Evolutionary conservation across 202 grass and related monocot genomes (phyloP), one percentile per base, ranked within the genome.

Genomic region (Carex arenaria): DNA sequence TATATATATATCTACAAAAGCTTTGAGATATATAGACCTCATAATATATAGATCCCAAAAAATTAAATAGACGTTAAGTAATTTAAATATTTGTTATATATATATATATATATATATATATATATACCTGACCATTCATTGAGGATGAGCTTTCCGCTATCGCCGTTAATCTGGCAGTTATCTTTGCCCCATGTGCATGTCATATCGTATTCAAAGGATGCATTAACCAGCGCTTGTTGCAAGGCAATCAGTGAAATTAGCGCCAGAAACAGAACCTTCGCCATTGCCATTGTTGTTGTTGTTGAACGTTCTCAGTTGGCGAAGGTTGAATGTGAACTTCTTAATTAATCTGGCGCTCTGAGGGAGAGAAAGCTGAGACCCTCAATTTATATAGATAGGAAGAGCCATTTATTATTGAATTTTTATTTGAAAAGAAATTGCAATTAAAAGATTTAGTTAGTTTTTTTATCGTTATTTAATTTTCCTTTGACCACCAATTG

Each of bases 121-220:
- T n/a, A n/a, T n/a, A n/a, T 67, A 82, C 80, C 80, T 82, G 80
- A 82, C 80, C 80, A 82, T 63, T 82, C 5, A 49, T 82, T 82
- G 13, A 82, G 80, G 63, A 20, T 68, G 45, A 82, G 80, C 43
- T 64, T 53, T n/a, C 20, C 60, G 2, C 30, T 47, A 42, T 82
- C 62, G 1, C 11, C 45, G 0, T 47, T 67, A 31, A 82, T 67
- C 3, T 67, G 18, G 40, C 80, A 82, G 49, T 82, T 82, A 67
- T 82, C 42, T 32, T 51, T 53, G 13, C 80, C 80, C 80, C 80
- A 82, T 9, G 60, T 52, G 32, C 80, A 82, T 17, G 31, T 66
- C 34, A 13, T 51, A 32, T 67, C 18, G 23, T 62, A 23, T 52
- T 10, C 42, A n/a, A 82, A 82, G 13, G 42, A 68, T 52, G 80